Conservation (phyloP, 805 yeast species). For the Metschnikowia santaceciliae region DNA sequence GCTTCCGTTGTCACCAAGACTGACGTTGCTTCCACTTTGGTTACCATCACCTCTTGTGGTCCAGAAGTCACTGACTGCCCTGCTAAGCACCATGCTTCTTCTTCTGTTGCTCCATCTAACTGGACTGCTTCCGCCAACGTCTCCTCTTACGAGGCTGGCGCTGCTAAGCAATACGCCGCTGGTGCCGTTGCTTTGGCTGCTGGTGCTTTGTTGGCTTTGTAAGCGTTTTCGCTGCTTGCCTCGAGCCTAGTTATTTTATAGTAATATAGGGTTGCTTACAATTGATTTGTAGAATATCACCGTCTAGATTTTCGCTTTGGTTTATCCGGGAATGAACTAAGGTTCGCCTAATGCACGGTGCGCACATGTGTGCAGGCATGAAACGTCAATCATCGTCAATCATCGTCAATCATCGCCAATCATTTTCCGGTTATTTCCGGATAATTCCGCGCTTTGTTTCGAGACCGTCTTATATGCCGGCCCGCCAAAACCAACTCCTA, state of each 20-base stretch:
- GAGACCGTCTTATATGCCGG: too few species aligned
- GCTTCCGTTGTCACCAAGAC: slow-evolving; percentile 30
- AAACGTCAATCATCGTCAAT: too few species aligned
- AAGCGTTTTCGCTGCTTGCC: slow-evolving; percentile 10
- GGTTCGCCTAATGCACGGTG: too few species aligned
- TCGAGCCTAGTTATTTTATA: slow-evolving; percentile 1
- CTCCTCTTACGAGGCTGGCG: slow-evolving; percentile 32
- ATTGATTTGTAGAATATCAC: neutral
- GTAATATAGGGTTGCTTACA: slow-evolving; percentile 1
- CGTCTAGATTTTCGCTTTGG: too few species aligned
- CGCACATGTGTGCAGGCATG: too few species aligned
- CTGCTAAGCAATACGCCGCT: slow-evolving; percentile 33
- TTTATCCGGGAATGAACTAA: too few species aligned
- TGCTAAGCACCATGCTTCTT: slow-evolving; percentile 17
- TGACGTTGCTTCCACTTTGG: slow-evolving; percentile 30
- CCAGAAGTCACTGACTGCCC: slow-evolving; percentile 49
- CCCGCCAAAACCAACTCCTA: too few species aligned
- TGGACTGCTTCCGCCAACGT: slow-evolving; percentile 27
- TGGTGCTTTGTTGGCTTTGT: slow-evolving; percentile 44
- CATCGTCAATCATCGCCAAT: too few species aligned
- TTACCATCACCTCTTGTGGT: slow-evolving; percentile 46
- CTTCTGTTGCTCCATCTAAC: slow-evolving; percentile 16
- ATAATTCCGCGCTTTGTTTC: too few species aligned
- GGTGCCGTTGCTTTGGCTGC: slow-evolving; percentile 47
- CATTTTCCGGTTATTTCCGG: too few species aligned